Base-by-base conservation (phyloP, 2,329 filamentous ascomycete genomes). In the Aspergillus carbonarius region DNA sequence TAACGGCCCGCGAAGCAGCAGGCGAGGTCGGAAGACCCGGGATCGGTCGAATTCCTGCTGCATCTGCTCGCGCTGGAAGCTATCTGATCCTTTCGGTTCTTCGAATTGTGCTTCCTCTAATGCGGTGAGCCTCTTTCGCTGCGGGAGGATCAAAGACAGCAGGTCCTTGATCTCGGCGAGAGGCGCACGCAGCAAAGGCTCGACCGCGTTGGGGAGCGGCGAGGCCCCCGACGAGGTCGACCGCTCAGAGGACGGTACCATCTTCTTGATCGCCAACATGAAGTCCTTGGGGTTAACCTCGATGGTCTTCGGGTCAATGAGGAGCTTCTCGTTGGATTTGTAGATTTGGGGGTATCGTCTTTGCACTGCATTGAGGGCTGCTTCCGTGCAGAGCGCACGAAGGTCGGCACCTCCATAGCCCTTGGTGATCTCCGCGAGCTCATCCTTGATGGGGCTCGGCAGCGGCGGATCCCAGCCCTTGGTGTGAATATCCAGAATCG, bases 341-440 rank as follows among this genome's bases (percentile, higher is more conserved):
- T 99, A 99, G 62, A 99, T 97, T 70, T 99, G 95, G 15, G 95
- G 95, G 71, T 96, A 99, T 3, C 91, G 93, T 67, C 95, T 85
- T 75, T 99, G 95, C 23, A 99, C 95, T 2, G 95, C 90, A 73
- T 99, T 99, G 59, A 99, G 81, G 3, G 95, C 92, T 35, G 95
- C 93, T 79, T 99, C 95, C 0, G 95, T 99, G 75, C 93, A 98
- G 32, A 99, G 83, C 12, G 95, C 93, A 62, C 95, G 88, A 63
- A 99, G 79, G 77, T 99, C 95, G 27, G 95, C 95, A 83, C 95
- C 95, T 62, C 93, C 95, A 67, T 98, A 98, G 13, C 96, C 96
- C 76, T 97, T 97, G 3, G 93, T 97, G 70, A 93, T 82, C 64
- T 93, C 88, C 5, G 77, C 93, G 52, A 99, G 82, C 58, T 91